A percentile compares a stretch with the other conserved stretches of the same genome.
phyloP scores from a whole-genome alignment of 176 grass and related monocot genomes.

The Typha latifolia region DNA sequence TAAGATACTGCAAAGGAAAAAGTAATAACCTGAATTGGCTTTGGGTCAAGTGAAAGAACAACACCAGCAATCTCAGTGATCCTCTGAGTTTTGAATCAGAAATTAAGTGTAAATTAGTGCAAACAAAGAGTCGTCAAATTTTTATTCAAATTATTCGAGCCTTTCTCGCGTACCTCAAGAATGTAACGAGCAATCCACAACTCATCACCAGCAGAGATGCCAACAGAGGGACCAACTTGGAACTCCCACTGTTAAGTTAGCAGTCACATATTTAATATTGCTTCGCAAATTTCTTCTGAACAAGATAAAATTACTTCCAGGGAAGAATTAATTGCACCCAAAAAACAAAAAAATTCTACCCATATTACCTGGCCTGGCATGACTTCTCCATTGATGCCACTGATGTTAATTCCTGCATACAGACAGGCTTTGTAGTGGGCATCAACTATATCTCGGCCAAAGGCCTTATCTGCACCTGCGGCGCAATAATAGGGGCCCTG shows the following conservation, averaged over 20 bases:
- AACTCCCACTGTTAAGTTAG: constrained; percentile 78
- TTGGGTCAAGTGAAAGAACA: constrained; percentile 82
- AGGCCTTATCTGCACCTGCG: constrained; percentile 74
- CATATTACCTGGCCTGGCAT: constrained; percentile 87
- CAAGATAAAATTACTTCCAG: neutral
- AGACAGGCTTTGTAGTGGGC: constrained; percentile 93
- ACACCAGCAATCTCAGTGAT: constrained; percentile 94
- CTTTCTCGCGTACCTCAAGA: constrained; percentile 49
- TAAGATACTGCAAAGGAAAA: neutral
- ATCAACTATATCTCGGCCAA: constrained; percentile 88
- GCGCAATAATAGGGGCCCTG: constrained; percentile 96
- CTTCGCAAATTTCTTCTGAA: neutral
- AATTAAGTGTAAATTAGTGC: neutral
- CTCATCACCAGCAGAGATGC: constrained; percentile 75
- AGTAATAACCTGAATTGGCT: constrained; percentile 58
- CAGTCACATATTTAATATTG: neutral
- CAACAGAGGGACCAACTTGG: constrained; percentile 80
- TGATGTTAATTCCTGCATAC: constrained; percentile 84
- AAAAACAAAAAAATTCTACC: neutral
- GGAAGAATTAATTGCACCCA: neutral
- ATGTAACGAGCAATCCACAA: constrained; percentile 91
- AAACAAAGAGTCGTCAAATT: neutral
- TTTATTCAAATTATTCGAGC: no score
- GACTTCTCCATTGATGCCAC: constrained; percentile 96
- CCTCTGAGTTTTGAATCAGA: constrained; percentile 35